Evolutionary conservation across 345 rosid species (phyloP).

Genomic region (Draba incana): DNA sequence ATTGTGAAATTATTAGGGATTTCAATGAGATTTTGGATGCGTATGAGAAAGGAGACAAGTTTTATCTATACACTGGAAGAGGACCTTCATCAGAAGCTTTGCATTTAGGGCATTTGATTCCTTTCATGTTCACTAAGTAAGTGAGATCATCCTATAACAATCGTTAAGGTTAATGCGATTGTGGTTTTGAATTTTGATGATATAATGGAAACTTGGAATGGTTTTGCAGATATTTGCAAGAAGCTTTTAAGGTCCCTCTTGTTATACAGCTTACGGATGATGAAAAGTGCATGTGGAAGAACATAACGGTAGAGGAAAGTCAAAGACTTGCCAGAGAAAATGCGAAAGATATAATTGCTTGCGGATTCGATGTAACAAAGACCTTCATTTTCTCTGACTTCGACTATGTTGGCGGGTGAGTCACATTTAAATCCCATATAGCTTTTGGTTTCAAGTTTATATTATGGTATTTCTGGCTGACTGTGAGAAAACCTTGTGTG

Average conservation of each 20-base stretch:
- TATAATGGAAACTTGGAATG: too few relatives aligned
- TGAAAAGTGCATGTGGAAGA: slow-evolving; percentile 93
- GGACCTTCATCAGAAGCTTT: too few relatives aligned
- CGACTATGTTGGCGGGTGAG: too few relatives aligned
- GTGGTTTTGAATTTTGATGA: neutral
- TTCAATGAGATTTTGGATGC: slow-evolving; percentile 77
- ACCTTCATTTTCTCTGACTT: too few relatives aligned
- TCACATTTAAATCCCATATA: too few relatives aligned
- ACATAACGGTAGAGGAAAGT: slow-evolving; percentile 79
- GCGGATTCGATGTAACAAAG: too few relatives aligned
- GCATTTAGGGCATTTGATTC: too few relatives aligned
- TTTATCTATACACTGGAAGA: too few relatives aligned
- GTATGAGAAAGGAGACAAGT: slow-evolving; percentile 25
- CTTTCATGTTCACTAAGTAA: slow-evolving; percentile 83
- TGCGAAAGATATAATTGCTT: too few relatives aligned
- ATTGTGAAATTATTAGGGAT: slow-evolving; percentile 44
- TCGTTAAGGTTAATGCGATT: too few relatives aligned
- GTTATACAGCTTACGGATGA: slow-evolving; percentile 94
- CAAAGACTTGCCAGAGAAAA: slow-evolving; percentile 30
- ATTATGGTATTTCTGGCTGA: neutral
- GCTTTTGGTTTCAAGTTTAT: too few relatives aligned
- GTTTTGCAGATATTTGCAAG: slow-evolving; percentile 67
- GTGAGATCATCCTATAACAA: slow-evolving; percentile 11
- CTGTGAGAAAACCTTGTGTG: slow-evolving; percentile 27
- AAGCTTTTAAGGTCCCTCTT: slow-evolving; percentile 40